Evolutionary conservation across 495 filamentous ascomycete genomes (phyloP).

Genomic region (Hypoxylon trugodes): DNA sequence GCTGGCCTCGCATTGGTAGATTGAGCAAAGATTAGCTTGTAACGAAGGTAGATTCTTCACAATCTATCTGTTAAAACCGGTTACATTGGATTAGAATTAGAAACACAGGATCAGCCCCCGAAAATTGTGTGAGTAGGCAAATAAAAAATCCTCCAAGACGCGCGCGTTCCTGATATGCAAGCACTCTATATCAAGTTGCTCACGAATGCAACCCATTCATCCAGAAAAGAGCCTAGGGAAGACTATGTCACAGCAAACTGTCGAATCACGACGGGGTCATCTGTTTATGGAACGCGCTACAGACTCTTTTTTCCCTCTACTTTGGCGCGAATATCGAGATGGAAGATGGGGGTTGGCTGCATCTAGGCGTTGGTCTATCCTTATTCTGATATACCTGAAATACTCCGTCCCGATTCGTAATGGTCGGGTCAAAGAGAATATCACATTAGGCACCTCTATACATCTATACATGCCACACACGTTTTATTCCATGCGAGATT

Average conservation of each 20-base stretch:
- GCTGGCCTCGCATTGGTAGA: constrained; percentile 39
- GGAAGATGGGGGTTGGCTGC: constrained; percentile 26
- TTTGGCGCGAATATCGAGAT: constrained; percentile 28
- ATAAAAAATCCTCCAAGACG: constrained; percentile 36
- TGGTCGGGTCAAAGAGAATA: no score
- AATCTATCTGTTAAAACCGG: constrained; percentile 41
- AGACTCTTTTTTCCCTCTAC: neutral
- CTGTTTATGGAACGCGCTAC: constrained; percentile 31
- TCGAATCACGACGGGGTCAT: constrained; percentile 26
- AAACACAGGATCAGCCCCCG: constrained; percentile 37
- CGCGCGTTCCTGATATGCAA: constrained; percentile 42
- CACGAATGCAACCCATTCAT: constrained; percentile 35
- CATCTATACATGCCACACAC: constrained; percentile 5
- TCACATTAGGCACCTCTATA: constrained; percentile 8
- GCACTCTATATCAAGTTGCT: constrained; percentile 33
- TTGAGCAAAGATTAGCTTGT: constrained; percentile 39
- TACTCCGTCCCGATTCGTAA: constrained; percentile 24
- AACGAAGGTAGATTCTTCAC: constrained; percentile 29
- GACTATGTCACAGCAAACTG: constrained; percentile 9
- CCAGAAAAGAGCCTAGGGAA: constrained; percentile 31
- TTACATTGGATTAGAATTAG: constrained; percentile 39
- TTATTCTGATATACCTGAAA: constrained; percentile 10
- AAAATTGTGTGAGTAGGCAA: constrained; percentile 27
- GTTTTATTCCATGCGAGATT: constrained; percentile 33
- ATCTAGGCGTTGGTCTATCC: constrained; percentile 24